Conservation (phyloP, 1,284 basidiomycete species). For the Microbotryum silenes-acaulis region DNA sequence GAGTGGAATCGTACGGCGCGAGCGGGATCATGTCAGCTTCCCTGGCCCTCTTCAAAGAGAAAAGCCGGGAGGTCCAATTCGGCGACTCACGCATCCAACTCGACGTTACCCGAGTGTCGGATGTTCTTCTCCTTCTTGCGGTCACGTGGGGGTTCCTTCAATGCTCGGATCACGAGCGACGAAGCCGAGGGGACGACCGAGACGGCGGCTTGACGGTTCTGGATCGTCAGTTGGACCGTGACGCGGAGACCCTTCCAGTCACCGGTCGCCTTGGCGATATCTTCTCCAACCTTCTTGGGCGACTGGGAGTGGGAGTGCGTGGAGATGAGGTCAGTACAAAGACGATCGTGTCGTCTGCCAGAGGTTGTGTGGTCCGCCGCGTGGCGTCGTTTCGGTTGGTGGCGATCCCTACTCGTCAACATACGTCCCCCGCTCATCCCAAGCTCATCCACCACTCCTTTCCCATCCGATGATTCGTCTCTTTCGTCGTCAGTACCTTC, state of each 20-base stretch:
- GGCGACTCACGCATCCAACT: slow-evolving; percentile 65
- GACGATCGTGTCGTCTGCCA: background rate
- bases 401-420: background rate
- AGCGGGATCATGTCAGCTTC: background rate
- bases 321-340: background rate
- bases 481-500: no score
- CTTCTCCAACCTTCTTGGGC: slow-evolving; percentile 99
- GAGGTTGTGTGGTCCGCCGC: background rate
- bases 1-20: background rate
- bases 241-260: slow-evolving; percentile 99
- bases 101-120: slow-evolving; percentile 91
- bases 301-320: slow-evolving; percentile 53
- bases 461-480: no score
- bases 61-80: no score
- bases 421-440: background rate
- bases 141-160: slow-evolving; percentile 98
- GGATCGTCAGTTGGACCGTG: slow-evolving; percentile 97
- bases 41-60: background rate
- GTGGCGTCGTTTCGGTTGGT: slow-evolving; percentile 1
- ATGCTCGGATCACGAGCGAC: slow-evolving; percentile 94
- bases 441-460: no score
- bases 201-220: slow-evolving; percentile 98
- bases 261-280: slow-evolving; percentile 98
- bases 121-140: slow-evolving; percentile 99
- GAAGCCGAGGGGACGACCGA: slow-evolving; percentile 96